A percentile compares a stretch with the other conserved stretches of the same genome.
phyloP scores from a whole-genome alignment of 495 filamentous ascomycete genomes.

The Platismatia glauca region DNA sequence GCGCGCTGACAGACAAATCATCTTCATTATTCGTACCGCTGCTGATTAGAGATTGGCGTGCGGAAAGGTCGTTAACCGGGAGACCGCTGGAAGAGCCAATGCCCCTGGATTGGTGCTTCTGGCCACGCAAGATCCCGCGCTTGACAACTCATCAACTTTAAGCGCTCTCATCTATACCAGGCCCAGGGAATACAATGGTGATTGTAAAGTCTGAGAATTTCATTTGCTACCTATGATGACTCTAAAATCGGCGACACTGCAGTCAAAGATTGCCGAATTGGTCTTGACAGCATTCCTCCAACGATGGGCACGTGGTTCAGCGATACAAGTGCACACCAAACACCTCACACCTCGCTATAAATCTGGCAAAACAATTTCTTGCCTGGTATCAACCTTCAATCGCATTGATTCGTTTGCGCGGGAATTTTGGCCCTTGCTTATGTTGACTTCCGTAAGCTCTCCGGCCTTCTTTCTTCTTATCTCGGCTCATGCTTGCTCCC shows the following conservation, averaged over 20 bases:
- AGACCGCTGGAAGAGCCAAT: constrained; percentile 8
- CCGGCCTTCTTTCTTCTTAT: constrained; percentile 74
- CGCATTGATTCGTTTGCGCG: constrained; percentile 11
- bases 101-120: neutral
- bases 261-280: neutral
- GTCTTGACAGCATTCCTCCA: neutral
- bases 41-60: neutral
- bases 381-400: neutral
- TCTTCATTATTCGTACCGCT: neutral
- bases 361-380: neutral
- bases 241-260: too few species aligned
- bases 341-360: neutral
- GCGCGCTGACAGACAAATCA: neutral
- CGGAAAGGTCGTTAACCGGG: constrained; percentile 10
- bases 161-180: constrained; percentile 3
- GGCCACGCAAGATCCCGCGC: constrained; percentile 10
- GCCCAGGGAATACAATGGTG: too few species aligned
- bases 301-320: neutral
- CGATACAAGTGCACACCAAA: neutral
- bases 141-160: constrained; percentile 22
- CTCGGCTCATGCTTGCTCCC: constrained; percentile 75
- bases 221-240: too few species aligned
- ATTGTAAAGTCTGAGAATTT: too few species aligned
- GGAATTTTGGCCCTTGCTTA: constrained; percentile 30
- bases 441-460: constrained; percentile 75